Conservation (phyloP, 1,139 yeast genomes). For the Candida smagusa region DNA sequence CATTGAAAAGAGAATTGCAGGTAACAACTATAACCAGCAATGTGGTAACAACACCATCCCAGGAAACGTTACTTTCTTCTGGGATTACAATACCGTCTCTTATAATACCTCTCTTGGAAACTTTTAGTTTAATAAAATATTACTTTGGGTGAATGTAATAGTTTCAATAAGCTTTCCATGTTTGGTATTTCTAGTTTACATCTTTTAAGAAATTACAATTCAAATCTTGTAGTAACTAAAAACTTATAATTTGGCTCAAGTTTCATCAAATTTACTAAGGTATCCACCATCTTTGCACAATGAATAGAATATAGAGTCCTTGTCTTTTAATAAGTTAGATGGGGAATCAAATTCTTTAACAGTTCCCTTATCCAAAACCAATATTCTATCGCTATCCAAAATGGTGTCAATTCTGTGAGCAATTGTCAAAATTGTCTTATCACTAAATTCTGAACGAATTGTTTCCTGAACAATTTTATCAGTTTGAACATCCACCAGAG, state of each 20-base stretch:
- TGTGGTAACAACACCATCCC: slow-evolving; percentile 18
- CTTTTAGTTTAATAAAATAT: background rate
- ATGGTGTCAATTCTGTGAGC: slow-evolving; percentile 26
- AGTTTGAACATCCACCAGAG: slow-evolving; percentile 25
- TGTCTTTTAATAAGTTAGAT: slow-evolving; percentile 14
- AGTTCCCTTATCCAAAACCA: slow-evolving; percentile 22
- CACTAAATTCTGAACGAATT: slow-evolving; percentile 20
- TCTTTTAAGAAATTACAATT: too few relatives aligned
- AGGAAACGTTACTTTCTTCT: slow-evolving; percentile 20
- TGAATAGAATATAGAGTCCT: slow-evolving; percentile 17
- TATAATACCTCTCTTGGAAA: slow-evolving; percentile 22
- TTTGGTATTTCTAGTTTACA: too few relatives aligned
- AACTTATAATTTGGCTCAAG: too few relatives aligned
- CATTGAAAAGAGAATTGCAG: slow-evolving; percentile 17
- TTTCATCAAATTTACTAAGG: slow-evolving; percentile 2
- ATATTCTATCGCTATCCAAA: slow-evolving; percentile 23
- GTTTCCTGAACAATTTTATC: slow-evolving; percentile 25
- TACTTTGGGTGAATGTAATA: too few relatives aligned
- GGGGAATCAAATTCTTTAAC: slow-evolving; percentile 23
- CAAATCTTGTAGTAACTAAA: too few relatives aligned
- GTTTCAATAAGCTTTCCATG: too few relatives aligned
- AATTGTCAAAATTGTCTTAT: slow-evolving; percentile 23
- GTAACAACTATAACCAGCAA: slow-evolving; percentile 15
- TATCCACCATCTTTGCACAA: slow-evolving; percentile 22
- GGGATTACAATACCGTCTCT: slow-evolving; percentile 26